phyloP scores from a whole-genome alignment of 257 asterid species.

The Solanum acaule region DNA sequence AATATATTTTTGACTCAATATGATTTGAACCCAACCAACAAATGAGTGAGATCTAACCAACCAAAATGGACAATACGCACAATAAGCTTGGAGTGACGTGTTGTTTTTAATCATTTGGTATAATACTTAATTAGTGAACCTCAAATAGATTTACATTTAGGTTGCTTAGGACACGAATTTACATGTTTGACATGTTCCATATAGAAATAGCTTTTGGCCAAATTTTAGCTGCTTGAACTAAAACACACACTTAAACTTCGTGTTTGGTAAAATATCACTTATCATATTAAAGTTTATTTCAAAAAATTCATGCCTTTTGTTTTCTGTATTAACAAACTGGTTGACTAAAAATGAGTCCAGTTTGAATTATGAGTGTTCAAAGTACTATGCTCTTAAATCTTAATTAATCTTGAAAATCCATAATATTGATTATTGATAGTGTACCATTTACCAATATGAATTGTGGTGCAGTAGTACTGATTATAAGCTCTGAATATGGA shows the following conservation, averaged over 20 bases:
- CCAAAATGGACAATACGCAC: background rate
- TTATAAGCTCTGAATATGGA: fast-evolving
- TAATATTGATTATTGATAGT: background rate
- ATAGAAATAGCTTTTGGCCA: background rate
- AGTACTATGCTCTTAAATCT: background rate
- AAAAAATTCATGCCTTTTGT: background rate
- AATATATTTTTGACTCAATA: background rate
- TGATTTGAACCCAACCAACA: background rate
- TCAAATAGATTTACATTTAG: background rate
- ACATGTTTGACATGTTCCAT: background rate
- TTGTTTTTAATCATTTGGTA: background rate
- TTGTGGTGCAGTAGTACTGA: background rate
- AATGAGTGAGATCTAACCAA: background rate
- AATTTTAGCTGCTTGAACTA: background rate
- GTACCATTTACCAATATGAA: background rate
- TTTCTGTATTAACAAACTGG: background rate
- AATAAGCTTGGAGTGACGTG: background rate
- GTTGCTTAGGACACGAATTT: background rate
- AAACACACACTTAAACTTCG: background rate
- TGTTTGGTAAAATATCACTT: background rate
- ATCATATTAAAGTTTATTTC: background rate
- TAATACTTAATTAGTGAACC: background rate
- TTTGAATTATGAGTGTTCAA: background rate
- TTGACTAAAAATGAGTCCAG: background rate
- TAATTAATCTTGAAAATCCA: background rate